Percentiles rank a stretch among this genome's conserved stretches.
phyloP scores from a whole-genome alignment of 2,329 filamentous ascomycete species.

The Neonectria neomacrospora region DNA sequence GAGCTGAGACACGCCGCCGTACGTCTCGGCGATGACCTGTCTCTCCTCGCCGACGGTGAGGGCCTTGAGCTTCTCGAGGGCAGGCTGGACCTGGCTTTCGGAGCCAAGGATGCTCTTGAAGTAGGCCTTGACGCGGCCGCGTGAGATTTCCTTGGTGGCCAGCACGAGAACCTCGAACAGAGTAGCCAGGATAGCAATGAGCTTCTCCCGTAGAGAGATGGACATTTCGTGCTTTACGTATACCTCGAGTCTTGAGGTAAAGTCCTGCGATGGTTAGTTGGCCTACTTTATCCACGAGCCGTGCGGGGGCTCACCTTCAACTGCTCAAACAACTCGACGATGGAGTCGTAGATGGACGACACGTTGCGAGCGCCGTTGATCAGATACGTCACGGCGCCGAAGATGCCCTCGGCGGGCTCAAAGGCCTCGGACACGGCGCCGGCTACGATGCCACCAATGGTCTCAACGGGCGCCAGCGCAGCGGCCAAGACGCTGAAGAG shows the following conservation, averaged over 20 bases:
- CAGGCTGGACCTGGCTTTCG: slow-evolving; percentile 53
- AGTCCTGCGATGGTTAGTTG: slow-evolving; percentile 48
- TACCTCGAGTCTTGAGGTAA: slow-evolving; percentile 55
- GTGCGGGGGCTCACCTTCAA: slow-evolving; percentile 48
- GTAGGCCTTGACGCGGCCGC: slow-evolving; percentile 55
- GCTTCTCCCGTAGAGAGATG: slow-evolving; percentile 51
- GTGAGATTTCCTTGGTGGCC: slow-evolving; percentile 54
- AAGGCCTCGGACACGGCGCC: slow-evolving; percentile 53
- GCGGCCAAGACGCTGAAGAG: slow-evolving; percentile 50
- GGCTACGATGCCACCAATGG: slow-evolving; percentile 52
- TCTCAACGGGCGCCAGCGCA: slow-evolving; percentile 52
- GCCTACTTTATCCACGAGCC: not conserved
- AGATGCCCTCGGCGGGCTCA: slow-evolving; percentile 54
- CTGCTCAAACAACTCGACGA: slow-evolving; percentile 56
- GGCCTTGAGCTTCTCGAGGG: slow-evolving; percentile 53
- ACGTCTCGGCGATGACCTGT: slow-evolving; percentile 58
- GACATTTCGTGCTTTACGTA: slow-evolving; percentile 55
- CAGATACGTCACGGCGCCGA: slow-evolving; percentile 56
- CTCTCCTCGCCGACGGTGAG: slow-evolving; percentile 56
- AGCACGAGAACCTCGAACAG: slow-evolving; percentile 59
- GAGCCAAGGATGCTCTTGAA: slow-evolving; percentile 54
- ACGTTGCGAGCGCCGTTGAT: slow-evolving; percentile 58
- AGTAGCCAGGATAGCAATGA: slow-evolving; percentile 55
- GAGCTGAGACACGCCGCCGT: slow-evolving; percentile 51
- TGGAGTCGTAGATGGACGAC: slow-evolving; percentile 57